These are phyloP conservation scores for Lineolata rhizophorae DNA, from an alignment of 495 filamentous ascomycete genomes.

Conservation along the genomic window DNA sequence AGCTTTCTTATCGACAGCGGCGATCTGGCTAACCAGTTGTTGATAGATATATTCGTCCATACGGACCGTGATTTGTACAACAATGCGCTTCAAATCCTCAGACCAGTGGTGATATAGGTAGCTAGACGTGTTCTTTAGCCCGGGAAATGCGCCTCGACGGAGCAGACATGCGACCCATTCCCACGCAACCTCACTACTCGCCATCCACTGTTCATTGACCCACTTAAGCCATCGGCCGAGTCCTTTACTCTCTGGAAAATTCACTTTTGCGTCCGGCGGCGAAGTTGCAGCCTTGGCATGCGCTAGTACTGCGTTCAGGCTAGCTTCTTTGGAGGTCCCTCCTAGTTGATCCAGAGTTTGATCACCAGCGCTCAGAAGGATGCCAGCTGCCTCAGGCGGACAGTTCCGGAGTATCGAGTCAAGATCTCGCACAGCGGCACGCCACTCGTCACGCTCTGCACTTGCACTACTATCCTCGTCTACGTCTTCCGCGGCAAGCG, in stretches of 20 bases:
- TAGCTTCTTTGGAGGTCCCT: constrained; percentile 15
- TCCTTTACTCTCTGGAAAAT: constrained; percentile 7
- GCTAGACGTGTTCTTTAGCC: constrained; percentile 15
- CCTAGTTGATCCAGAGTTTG: constrained; percentile 8
- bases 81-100: constrained; percentile 42
- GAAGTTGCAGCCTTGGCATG: constrained; percentile 42
- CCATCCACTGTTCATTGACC: constrained; percentile 14
- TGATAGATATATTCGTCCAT: constrained; percentile 47
- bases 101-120: constrained; percentile 53
- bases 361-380: constrained; percentile 2
- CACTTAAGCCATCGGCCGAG: constrained; percentile 7
- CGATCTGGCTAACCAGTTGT: constrained; percentile 25
- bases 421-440: constrained; percentile 7
- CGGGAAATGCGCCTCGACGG: constrained; percentile 2
- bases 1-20: constrained; percentile 15
- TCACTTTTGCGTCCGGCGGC: constrained; percentile 8
- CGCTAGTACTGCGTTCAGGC: constrained; percentile 57
- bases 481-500: too few relatives aligned
- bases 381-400: constrained; percentile 3
- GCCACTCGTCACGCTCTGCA: background rate
- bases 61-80: constrained; percentile 42
- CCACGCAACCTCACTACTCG: constrained; percentile 14
- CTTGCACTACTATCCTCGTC: constrained; percentile 1
- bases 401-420: constrained; percentile 4
- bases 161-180: constrained; percentile 14